Evolutionary conservation across 768 basidiomycete species (phyloP).

Genomic region (Galerina sulciceps): DNA sequence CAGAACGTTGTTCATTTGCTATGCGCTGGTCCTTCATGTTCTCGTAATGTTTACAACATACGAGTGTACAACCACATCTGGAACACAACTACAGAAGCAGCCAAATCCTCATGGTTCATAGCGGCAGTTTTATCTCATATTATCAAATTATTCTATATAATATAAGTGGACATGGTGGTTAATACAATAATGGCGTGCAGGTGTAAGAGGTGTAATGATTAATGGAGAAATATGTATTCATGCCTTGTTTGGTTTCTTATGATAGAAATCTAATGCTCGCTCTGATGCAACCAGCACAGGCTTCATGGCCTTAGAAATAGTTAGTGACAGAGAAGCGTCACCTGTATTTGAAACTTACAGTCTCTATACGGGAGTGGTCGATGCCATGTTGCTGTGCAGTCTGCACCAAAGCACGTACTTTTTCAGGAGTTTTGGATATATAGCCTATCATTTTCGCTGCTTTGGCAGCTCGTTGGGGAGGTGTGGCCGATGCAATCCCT

Average conservation of each 20-base stretch:
- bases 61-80: slow-evolving; percentile 62
- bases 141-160: slow-evolving; percentile 32
- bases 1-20: slow-evolving; percentile 87
- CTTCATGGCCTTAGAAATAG: slow-evolving; percentile 65
- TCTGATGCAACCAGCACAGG: slow-evolving; percentile 75
- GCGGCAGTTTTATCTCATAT: slow-evolving; percentile 18
- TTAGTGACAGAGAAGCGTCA: not conserved
- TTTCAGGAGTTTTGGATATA: slow-evolving; percentile 77
- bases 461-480: slow-evolving; percentile 75
- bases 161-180: slow-evolving; percentile 18
- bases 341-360: slow-evolving; percentile 47
- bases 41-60: slow-evolving; percentile 81
- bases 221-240: slow-evolving; percentile 9
- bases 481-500: slow-evolving; percentile 52
- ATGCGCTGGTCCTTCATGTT: slow-evolving; percentile 81
- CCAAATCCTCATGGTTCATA: slow-evolving; percentile 48
- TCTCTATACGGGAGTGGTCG: slow-evolving; percentile 65
- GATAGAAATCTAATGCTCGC: slow-evolving; percentile 69
- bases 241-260: slow-evolving; percentile 36
- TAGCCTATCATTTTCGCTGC: slow-evolving; percentile 89
- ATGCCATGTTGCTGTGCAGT: slow-evolving; percentile 62
- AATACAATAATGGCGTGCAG: slow-evolving; percentile 13
- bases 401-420: slow-evolving; percentile 78
- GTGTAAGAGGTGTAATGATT: slow-evolving; percentile 6
- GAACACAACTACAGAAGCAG: slow-evolving; percentile 52